Evolutionary conservation across 345 rosid genomes (phyloP).

Genomic region (Excoecaria agallocha): DNA sequence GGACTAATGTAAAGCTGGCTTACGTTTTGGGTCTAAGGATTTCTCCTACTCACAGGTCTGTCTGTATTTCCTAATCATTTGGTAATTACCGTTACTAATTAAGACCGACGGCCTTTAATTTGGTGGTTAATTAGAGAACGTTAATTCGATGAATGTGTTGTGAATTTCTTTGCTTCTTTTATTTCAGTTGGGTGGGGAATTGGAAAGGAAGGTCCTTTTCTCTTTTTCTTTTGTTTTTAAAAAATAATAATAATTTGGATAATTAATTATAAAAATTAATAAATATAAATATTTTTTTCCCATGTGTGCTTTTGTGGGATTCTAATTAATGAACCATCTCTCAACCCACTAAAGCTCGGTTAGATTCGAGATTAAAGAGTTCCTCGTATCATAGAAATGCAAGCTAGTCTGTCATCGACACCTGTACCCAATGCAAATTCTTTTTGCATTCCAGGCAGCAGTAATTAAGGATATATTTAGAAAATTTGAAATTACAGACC

Average conservation of each 20-base stretch:
- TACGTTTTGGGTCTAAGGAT: slow-evolving; percentile 71
- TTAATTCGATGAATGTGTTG: neutral
- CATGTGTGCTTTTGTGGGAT: slow-evolving; percentile 7
- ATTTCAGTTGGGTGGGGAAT: neutral
- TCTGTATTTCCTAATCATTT: no score
- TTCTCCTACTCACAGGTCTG: slow-evolving; percentile 56
- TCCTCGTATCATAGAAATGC: slow-evolving; percentile 40
- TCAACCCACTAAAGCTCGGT: slow-evolving; percentile 18
- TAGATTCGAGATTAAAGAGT: slow-evolving; percentile 39
- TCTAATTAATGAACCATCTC: slow-evolving; percentile 13
- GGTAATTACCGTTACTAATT: neutral
- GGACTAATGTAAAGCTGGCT: slow-evolving; percentile 43
- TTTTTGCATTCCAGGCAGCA: no score
- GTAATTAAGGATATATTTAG: no score
- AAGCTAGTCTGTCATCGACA: slow-evolving; percentile 30
- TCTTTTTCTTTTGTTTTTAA: slow-evolving; percentile 4
- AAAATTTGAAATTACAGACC: no score
- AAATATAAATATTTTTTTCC: neutral
- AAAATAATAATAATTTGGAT: no score
- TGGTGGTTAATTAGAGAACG: neutral
- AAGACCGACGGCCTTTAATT: no score
- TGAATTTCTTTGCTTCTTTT: neutral
- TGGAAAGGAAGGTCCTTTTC: neutral
- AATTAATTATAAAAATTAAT: neutral
- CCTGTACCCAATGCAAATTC: no score